These are phyloP conservation scores for Capsicum pubescens DNA, from an alignment of 257 asterid species.

Conservation along the genomic window DNA sequence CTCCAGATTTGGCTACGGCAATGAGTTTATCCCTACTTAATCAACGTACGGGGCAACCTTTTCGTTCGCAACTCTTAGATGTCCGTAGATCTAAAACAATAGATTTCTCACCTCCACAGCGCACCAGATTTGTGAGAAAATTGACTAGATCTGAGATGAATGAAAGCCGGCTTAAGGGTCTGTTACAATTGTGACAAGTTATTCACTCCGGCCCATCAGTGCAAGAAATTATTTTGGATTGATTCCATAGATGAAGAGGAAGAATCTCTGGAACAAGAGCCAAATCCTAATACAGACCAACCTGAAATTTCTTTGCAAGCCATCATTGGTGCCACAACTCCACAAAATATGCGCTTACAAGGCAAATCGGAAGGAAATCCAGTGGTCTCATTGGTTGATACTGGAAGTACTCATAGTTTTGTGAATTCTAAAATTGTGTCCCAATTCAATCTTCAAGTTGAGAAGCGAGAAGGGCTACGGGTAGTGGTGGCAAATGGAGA, in stretches of 20 bases:
- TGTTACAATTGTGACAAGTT: neutral
- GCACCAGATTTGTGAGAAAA: too few relatives aligned
- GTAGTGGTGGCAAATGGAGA: neutral
- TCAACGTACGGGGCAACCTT: too few relatives aligned
- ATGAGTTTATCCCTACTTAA: too few relatives aligned
- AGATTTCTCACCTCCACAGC: too few relatives aligned
- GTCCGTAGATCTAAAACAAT: too few relatives aligned
- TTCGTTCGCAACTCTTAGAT: too few relatives aligned
- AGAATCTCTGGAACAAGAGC: neutral
- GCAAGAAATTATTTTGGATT: neutral
- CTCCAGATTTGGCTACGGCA: too few relatives aligned
- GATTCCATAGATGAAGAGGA: neutral
- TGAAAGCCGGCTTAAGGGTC: too few relatives aligned
- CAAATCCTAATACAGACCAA: neutral
- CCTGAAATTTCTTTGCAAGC: neutral
- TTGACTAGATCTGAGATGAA: too few relatives aligned
- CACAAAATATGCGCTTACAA: neutral
- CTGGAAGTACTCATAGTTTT: neutral
- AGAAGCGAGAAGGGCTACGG: neutral
- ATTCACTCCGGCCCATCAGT: neutral
- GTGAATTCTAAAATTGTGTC: neutral
- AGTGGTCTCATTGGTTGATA: neutral
- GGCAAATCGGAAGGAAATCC: neutral
- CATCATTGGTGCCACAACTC: neutral
- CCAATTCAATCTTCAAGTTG: neutral